Percentiles rank a stretch among this genome's conserved stretches.
These are phyloP conservation scores for Fusarium floridanum DNA, from an alignment of 2,329 filamentous ascomycete species.

Conservation along the genomic window DNA sequence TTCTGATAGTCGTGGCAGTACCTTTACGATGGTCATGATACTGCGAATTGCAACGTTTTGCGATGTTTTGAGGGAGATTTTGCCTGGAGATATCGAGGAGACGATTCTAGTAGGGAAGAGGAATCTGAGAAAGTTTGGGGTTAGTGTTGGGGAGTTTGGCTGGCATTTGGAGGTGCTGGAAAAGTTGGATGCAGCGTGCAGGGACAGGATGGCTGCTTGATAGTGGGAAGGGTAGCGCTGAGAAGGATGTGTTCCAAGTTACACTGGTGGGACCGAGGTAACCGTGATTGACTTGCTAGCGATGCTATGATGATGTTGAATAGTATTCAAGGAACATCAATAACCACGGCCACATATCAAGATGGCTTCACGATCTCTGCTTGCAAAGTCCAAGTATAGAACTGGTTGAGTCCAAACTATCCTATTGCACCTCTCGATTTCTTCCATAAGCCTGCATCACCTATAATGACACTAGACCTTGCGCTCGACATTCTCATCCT, in stretches of 20 bases:
- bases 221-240: neutral
- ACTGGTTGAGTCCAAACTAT: neutral
- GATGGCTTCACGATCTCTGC: neutral
- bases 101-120: slow-evolving; percentile 5
- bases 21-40: slow-evolving; percentile 39
- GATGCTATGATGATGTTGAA: neutral
- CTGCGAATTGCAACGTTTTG: slow-evolving; percentile 45
- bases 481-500: neutral
- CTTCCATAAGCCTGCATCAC: neutral
- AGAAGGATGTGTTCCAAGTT: neutral
- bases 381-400: neutral
- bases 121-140: neutral
- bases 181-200: slow-evolving; percentile 4
- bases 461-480: slow-evolving; percentile 11
- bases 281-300: neutral
- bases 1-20: neutral
- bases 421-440: neutral
- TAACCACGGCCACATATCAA: neutral
- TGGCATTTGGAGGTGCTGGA: slow-evolving; percentile 20
- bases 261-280: neutral
- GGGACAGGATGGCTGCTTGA: neutral
- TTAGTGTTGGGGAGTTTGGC: slow-evolving; percentile 12
- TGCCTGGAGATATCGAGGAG: slow-evolving; percentile 12
- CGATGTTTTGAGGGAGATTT: neutral
- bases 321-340: neutral